Evolutionary conservation across 345 rosid genomes (phyloP).

Genomic region (Erodium maritimum): DNA sequence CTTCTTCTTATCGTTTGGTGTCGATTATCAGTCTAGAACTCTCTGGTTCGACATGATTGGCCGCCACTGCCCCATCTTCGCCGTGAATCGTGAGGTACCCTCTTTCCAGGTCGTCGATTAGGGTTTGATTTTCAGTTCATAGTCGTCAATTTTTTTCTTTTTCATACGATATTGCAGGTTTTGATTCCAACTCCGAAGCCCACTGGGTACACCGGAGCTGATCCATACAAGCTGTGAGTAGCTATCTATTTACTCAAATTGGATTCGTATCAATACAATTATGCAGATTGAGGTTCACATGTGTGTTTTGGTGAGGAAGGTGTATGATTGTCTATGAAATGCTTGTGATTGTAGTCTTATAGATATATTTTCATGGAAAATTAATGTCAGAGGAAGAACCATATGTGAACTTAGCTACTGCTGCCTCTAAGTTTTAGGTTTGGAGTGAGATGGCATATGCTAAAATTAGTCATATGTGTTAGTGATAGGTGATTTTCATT

Average conservation of each 20-base stretch:
- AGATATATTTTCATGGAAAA: neutral
- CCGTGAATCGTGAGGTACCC: slow-evolving; percentile 90
- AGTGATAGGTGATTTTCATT: too few relatives aligned
- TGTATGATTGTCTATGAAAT: too few relatives aligned
- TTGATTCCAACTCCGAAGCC: slow-evolving; percentile 85
- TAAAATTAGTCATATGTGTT: too few relatives aligned
- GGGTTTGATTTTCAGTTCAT: neutral
- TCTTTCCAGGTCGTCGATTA: neutral
- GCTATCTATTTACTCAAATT: neutral
- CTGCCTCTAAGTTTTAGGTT: neutral
- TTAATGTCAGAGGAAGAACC: neutral
- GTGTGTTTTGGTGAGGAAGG: too few relatives aligned
- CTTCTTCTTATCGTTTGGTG: neutral
- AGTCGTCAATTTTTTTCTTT: too few relatives aligned
- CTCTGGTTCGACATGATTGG: slow-evolving; percentile 92
- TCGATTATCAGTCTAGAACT: slow-evolving; percentile 65
- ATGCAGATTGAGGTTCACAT: too few relatives aligned
- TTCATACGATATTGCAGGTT: slow-evolving; percentile 29
- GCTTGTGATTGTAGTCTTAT: neutral
- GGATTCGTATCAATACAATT: neutral
- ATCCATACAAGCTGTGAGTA: slow-evolving; percentile 86
- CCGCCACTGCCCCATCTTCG: slow-evolving; percentile 87
- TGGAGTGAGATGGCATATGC: neutral
- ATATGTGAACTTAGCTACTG: neutral
- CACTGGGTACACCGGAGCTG: slow-evolving; percentile 80